phyloP scores from a whole-genome alignment of 2,329 filamentous ascomycete genomes.

The Sclerotinia nivalis region DNA sequence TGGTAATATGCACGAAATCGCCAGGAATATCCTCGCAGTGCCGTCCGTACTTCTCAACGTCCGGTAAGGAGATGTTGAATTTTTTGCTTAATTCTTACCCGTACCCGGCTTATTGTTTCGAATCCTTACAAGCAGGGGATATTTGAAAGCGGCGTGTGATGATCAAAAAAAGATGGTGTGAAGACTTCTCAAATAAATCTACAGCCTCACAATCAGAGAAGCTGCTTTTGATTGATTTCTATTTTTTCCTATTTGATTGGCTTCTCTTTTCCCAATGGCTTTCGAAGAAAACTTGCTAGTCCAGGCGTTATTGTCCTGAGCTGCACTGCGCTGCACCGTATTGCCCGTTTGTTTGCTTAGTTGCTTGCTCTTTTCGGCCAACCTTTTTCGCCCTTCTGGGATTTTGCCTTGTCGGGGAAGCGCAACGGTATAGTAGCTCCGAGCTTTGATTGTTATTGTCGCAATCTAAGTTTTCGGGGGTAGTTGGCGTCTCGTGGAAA shows the following conservation, averaged over 20 bases:
- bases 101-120: slow-evolving; percentile 18
- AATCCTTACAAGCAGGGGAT: slow-evolving; percentile 23
- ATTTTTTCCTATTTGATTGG: background rate
- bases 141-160: slow-evolving; percentile 8
- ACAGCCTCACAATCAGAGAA: slow-evolving; percentile 8
- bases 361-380: slow-evolving; percentile 14
- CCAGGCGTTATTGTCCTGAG: background rate
- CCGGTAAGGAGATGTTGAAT: slow-evolving; percentile 15
- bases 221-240: slow-evolving; percentile 2
- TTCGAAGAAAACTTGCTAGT: background rate
- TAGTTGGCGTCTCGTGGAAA: slow-evolving; percentile 19
- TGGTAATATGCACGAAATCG: slow-evolving; percentile 24
- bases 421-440: slow-evolving; percentile 6
- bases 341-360: slow-evolving; percentile 13
- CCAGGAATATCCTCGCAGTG: slow-evolving; percentile 24
- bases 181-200: slow-evolving; percentile 1
- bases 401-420: slow-evolving; percentile 13
- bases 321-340: background rate
- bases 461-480: slow-evolving; percentile 22
- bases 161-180: slow-evolving; percentile 2
- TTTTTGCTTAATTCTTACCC: slow-evolving; percentile 18
- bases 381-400: background rate
- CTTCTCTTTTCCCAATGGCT: background rate
- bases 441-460: slow-evolving; percentile 5
- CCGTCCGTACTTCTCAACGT: slow-evolving; percentile 24